These are phyloP conservation scores for Alternaria sp. DNA, from an alignment of 2,329 filamentous ascomycete species.

Conservation along the genomic window DNA sequence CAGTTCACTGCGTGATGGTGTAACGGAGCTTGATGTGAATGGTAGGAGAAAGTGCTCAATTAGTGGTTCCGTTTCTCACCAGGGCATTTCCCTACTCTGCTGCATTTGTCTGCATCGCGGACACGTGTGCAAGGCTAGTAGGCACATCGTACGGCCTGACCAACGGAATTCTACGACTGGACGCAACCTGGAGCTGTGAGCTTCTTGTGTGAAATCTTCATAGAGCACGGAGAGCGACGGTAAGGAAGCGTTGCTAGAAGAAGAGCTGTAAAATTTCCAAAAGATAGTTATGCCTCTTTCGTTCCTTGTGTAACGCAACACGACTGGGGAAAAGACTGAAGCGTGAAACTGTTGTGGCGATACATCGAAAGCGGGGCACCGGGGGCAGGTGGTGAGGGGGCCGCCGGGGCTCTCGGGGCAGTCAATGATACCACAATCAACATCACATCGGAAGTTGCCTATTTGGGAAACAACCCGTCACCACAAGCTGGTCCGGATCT, in stretches of 20 bases:
- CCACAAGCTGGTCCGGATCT: neutral
- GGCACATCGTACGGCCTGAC: slow-evolving; percentile 7
- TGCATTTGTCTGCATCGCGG: slow-evolving; percentile 1
- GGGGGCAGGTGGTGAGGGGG: neutral
- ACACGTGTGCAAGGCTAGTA: slow-evolving; percentile 18
- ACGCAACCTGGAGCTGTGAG: neutral
- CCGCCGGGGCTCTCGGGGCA: neutral
- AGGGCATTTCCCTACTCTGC: slow-evolving; percentile 3
- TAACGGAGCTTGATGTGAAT: slow-evolving; percentile 36
- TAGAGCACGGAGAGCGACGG: neutral
- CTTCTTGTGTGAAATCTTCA: neutral
- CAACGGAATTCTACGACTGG: neutral
- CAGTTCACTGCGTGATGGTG: slow-evolving; percentile 32
- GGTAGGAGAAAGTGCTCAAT: slow-evolving; percentile 15
- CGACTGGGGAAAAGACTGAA: neutral
- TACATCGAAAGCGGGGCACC: neutral
- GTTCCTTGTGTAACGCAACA: neutral
- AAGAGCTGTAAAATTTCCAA: no score
- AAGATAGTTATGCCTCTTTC: no score
- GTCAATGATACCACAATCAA: neutral
- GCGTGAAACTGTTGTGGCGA: neutral
- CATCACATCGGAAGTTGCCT: neutral
- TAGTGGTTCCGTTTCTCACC: neutral
- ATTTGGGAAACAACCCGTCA: neutral
- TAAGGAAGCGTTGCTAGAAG: no score